A percentile compares a stretch with the other conserved stretches of the same genome.
These are phyloP conservation scores for Flueggea neowawraea DNA, from an alignment of 441 rosid genomes.

Conservation along the genomic window DNA sequence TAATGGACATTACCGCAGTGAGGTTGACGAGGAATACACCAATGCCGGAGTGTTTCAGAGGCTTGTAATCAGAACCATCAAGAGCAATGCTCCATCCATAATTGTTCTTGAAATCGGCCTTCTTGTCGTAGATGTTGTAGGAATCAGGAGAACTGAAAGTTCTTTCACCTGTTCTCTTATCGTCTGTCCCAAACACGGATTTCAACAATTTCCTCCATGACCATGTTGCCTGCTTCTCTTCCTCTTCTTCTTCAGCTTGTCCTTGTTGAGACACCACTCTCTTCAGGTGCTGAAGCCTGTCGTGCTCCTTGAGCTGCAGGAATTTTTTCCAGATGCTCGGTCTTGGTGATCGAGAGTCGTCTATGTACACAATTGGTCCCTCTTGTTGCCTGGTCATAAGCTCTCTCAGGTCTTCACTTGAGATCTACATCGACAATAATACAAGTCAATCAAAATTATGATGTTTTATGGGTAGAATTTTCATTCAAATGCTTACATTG, in stretches of 20 bases:
- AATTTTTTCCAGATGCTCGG: slow-evolving; percentile 54
- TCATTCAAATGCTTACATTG: slow-evolving; percentile 43
- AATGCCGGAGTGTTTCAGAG: slow-evolving; percentile 63
- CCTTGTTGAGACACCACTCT: slow-evolving; percentile 32
- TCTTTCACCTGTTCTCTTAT: not conserved
- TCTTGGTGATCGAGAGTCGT: slow-evolving; percentile 37
- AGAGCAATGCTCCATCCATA: slow-evolving; percentile 80
- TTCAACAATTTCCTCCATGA: slow-evolving; percentile 56
- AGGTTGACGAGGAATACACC: slow-evolving; percentile 74
- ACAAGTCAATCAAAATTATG: too few species aligned
- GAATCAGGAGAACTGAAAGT: slow-evolving; percentile 44
- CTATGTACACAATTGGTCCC: slow-evolving; percentile 60
- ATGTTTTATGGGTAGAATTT: too few species aligned
- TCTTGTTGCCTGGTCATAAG: slow-evolving; percentile 33
- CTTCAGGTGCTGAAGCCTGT: slow-evolving; percentile 51
- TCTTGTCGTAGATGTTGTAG: slow-evolving; percentile 50
- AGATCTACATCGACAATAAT: slow-evolving; percentile 31
- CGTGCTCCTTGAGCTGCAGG: slow-evolving; percentile 39
- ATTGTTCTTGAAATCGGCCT: slow-evolving; percentile 51
- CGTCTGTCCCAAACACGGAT: slow-evolving; percentile 29
- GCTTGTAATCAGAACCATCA: slow-evolving; percentile 45
- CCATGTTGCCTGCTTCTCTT: slow-evolving; percentile 29
- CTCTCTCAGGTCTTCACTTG: slow-evolving; percentile 35
- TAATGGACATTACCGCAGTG: slow-evolving; percentile 45
- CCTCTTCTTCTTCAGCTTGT: not conserved